Conservation (phyloP, 2,329 filamentous ascomycete genomes). For the Fusarium torulosum region DNA sequence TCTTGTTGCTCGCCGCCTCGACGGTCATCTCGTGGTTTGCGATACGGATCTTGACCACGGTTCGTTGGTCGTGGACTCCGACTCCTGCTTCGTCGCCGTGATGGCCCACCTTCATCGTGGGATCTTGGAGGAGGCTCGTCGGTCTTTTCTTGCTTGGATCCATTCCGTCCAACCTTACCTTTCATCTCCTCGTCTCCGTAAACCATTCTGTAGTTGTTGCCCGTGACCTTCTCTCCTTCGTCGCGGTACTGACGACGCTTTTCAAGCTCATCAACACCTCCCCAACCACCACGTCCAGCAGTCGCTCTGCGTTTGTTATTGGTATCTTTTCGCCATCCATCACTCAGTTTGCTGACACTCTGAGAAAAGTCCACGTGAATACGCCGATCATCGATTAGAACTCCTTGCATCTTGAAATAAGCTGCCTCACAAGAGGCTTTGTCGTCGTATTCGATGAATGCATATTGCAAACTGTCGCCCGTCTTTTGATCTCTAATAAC, state of each 20-base stretch:
- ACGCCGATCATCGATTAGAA: constrained; percentile 94
- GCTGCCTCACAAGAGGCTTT: constrained; percentile 94
- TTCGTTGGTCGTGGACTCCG: constrained; percentile 36
- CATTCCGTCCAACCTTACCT: constrained; percentile 60
- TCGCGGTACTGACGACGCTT: constrained; percentile 90
- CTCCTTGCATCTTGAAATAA: constrained; percentile 99
- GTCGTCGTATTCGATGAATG: constrained; percentile 96
- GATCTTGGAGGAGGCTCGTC: constrained; percentile 25
- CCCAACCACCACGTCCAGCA: constrained; percentile 80
- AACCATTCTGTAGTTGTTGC: constrained; percentile 79
- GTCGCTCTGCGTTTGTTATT: constrained; percentile 79
- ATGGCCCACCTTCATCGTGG: constrained; percentile 18
- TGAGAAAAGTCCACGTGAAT: constrained; percentile 99
- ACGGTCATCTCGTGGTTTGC: constrained; percentile 44
- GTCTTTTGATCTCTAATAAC: constrained; percentile 95
- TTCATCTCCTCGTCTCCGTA: constrained; percentile 80
- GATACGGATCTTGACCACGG: constrained; percentile 47
- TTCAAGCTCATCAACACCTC: constrained; percentile 88
- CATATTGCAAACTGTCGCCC: constrained; percentile 95
- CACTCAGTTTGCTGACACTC: constrained; percentile 88
- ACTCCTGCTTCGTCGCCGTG: constrained; percentile 37
- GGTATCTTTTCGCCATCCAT: constrained; percentile 87
- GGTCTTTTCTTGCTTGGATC: constrained; percentile 46
- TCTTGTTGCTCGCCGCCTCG: constrained; percentile 48
- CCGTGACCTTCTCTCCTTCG: constrained; percentile 63